Evolutionary conservation across 2,329 filamentous ascomycete species (phyloP), one percentile per base, ranked within the genome.

Genomic region (Cladorrhinum sp.): DNA sequence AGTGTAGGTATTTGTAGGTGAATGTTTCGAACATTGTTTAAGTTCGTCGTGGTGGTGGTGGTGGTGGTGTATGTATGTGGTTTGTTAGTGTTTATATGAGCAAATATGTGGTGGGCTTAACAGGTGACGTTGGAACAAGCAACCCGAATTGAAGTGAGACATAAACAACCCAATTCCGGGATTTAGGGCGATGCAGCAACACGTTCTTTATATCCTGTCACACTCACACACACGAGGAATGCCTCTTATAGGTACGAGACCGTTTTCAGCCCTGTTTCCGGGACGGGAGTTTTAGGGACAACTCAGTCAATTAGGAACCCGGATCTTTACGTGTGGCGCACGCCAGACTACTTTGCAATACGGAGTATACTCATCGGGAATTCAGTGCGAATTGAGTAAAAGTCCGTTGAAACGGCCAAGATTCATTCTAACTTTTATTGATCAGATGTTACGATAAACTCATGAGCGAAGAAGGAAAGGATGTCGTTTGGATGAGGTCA

Each of bases 1-100:
- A 76, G 61, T 64, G 67, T 24, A 76, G 66, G 62, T 69, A 72
- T 57, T 67, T 60, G 62, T 71, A 76, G 41, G 66, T 73, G 6
- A 75, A 68, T 55, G 59, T 50, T 10, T 58, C 70, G 63, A 52
- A 74, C 69, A 59, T 69, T 64, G 36, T 54, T 41, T 18, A n/a
- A n/a, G n/a, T n/a, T n/a, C n/a, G n/a, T n/a, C n/a, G n/a, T 51
- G 49, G 16, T 41, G 32, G 16, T 8, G 9, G 27, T 6, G 27
- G 27, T 32, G 6, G 27, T 6, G 27, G 32, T 3, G 10, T 8
- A 36, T 9, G 32, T 36, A 4, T 4, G 41, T 45, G 41, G 7
- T 12, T 2, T 45, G 41, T 20, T 45, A 45, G 41, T 45, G 41
- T 4, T 18, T 22, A 13, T 13, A n/a, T 45, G 41, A 12, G 13